Evolutionary conservation across 2,329 filamentous ascomycete genomes (phyloP).

Genomic region (Triangularia setosa): DNA sequence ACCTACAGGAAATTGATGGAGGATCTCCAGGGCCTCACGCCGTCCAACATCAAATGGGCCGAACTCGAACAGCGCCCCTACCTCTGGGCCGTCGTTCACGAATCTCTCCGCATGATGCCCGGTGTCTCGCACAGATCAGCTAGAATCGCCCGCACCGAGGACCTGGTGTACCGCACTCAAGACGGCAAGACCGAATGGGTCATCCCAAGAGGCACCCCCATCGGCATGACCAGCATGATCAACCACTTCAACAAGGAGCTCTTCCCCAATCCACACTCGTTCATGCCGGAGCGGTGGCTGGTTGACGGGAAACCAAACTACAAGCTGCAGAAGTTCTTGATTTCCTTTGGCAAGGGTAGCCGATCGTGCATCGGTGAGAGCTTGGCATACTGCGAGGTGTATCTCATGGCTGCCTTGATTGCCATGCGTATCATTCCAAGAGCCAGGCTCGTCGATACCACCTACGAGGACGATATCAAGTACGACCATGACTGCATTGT

Average conservation of each 20-base stretch:
- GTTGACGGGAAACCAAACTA: constrained; percentile 26
- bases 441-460: constrained; percentile 22
- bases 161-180: constrained; percentile 26
- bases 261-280: constrained; percentile 25
- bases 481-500: constrained; percentile 27
- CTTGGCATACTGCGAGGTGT: constrained; percentile 22
- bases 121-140: constrained; percentile 25
- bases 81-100: constrained; percentile 30
- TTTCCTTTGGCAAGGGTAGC: constrained; percentile 17
- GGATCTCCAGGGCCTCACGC: constrained; percentile 21
- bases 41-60: constrained; percentile 23
- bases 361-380: constrained; percentile 17
- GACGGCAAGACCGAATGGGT: constrained; percentile 20
- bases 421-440: constrained; percentile 24
- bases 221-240: constrained; percentile 33
- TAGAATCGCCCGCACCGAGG: constrained; percentile 20
- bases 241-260: constrained; percentile 31
- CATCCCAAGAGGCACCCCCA: constrained; percentile 31
- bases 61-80: constrained; percentile 30
- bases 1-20: constrained; percentile 23
- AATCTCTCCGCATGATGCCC: constrained; percentile 30
- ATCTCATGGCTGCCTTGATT: constrained; percentile 24
- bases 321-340: constrained; percentile 22
- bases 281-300: constrained; percentile 27
- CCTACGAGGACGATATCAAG: constrained; percentile 17